Base-by-base conservation (phyloP, 257 asterid species). In the Salvia splendens region DNA sequence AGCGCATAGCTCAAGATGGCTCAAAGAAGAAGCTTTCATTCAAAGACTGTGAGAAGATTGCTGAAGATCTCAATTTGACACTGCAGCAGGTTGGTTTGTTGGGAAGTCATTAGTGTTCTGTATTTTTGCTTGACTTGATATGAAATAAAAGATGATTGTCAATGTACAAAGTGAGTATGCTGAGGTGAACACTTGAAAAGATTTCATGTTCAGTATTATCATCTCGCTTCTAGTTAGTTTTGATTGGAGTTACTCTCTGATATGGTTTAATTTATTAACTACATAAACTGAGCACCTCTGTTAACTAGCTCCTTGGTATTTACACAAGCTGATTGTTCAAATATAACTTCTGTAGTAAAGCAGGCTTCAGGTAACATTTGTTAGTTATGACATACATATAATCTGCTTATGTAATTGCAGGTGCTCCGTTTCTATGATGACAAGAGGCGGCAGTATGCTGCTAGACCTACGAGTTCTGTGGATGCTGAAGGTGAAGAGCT, bases 41-140 rank as follows among this genome's bases (percentile, higher is more conserved):
- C 58, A 72, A 50, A 52, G 95, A 86, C 70, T 93, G 99, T 70
- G 82, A 68, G 78, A 74, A 78, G 83, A 90, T 93, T 79, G 93
- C 99, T 35, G 81, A 79, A 73, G 94, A 86, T 76, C 92, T 93
- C 61, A 80, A 85, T 85, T 79, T 93, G 87, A 85, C 96, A 67
- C 61, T 90, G 67, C 97, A 86, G 74, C 97, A 93, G 98, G 98
- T 89, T 64, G 70, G 80, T 76, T 68, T 65, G 64, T 79, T 74
- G 67, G 77, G 50, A 48, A 66, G 45, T 73, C 65, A 24, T 56
- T 20, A 59, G 32, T 65, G 38, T 55, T 48, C 36, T 70, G 46
- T 51, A 57, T 62, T 58, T 24, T 24, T 24, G 52, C 50, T 38
- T 73, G 35, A 60, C 55, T 38, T 73, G 28, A 54, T 59, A 36